phyloP scores from a whole-genome alignment of 768 basidiomycete species.

The Lyophyllum decastes region DNA sequence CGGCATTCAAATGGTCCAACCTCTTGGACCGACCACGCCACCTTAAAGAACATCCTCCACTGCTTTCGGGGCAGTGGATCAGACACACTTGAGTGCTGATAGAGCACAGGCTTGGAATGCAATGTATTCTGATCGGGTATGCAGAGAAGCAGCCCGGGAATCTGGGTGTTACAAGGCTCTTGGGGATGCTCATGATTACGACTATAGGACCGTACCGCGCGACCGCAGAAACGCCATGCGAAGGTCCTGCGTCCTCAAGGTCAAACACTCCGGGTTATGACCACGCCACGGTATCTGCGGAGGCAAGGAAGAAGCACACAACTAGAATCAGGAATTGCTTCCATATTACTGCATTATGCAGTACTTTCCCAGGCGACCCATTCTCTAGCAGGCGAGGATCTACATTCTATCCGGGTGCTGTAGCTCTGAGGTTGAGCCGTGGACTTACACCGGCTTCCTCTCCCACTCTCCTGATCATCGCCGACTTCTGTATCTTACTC shows the following conservation, averaged over 20 bases:
- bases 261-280: not conserved
- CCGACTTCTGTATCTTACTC: not conserved
- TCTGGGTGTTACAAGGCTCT: not conserved
- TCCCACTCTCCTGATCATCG: not conserved
- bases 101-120: not conserved
- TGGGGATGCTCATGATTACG: not conserved
- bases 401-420: not conserved
- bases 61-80: not conserved
- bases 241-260: not conserved
- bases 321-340: not conserved
- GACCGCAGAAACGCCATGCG: not conserved
- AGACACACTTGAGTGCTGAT: not conserved
- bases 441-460: too few species aligned
- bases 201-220: not conserved
- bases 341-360: not conserved
- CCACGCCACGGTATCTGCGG: not conserved
- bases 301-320: not conserved
- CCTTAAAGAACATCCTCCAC: not conserved
- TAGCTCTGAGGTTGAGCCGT: not conserved
- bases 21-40: not conserved
- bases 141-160: not conserved
- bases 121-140: slow-evolving; percentile 7
- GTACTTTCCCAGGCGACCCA: not conserved
- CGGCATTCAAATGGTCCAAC: slow-evolving; percentile 9
- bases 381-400: slow-evolving; percentile 5